A percentile compares a stretch with the other conserved stretches of the same genome.
phyloP scores from a whole-genome alignment of 345 rosid genomes.

The Stellera chamaejasme region DNA sequence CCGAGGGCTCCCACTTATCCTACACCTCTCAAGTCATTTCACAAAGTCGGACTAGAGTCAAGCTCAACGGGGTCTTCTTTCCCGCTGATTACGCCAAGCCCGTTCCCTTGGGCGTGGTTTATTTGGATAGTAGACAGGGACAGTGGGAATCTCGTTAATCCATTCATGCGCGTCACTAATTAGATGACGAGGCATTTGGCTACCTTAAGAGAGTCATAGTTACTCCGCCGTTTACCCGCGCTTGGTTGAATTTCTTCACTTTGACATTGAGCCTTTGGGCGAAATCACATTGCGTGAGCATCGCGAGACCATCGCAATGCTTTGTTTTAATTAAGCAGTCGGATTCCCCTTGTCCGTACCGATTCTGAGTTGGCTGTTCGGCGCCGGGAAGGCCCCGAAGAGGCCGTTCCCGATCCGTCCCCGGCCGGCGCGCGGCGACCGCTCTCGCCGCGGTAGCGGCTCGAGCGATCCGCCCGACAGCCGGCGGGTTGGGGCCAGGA shows the following conservation, averaged over 20 bases:
- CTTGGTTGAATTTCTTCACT: constrained; percentile 1
- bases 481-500: neutral
- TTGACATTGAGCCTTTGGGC: neutral
- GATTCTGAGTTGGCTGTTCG: neutral
- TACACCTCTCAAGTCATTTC: no score
- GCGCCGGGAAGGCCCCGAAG: neutral
- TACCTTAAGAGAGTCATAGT: neutral
- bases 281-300: constrained; percentile 1
- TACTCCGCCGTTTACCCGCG: neutral
- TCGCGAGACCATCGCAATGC: neutral
- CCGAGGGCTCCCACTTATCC: no score
- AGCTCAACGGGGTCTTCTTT: no score
- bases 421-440: neutral
- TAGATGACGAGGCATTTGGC: constrained; percentile 1
- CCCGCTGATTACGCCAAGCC: no score
- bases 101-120: no score
- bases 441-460: neutral
- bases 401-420: neutral
- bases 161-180: neutral
- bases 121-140: neutral
- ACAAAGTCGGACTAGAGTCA: no score
- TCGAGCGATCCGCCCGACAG: neutral
- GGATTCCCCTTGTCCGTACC: neutral
- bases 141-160: neutral
- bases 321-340: neutral